Evolutionary conservation across 805 yeast species (phyloP).

Genomic region (Wickerhamiella slavikovae): DNA sequence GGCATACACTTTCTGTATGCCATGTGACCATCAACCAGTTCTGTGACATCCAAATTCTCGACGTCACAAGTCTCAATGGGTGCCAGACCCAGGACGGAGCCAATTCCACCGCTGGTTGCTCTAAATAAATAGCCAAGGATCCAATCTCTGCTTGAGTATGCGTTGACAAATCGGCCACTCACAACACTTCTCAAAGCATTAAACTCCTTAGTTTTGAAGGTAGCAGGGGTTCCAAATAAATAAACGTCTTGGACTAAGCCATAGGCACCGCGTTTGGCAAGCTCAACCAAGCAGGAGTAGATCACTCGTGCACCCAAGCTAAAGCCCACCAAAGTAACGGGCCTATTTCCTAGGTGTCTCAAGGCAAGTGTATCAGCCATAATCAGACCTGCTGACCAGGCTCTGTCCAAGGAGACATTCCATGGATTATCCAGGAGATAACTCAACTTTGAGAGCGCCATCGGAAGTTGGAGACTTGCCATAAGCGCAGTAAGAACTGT

Average conservation of each 20-base stretch:
- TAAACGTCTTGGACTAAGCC: slow-evolving; percentile 81
- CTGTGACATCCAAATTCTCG: slow-evolving; percentile 78
- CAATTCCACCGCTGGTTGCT: slow-evolving; percentile 87
- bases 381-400: slow-evolving; percentile 87
- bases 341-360: slow-evolving; percentile 79
- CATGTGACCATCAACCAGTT: slow-evolving; percentile 84
- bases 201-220: slow-evolving; percentile 57
- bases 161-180: slow-evolving; percentile 76
- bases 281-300: slow-evolving; percentile 69
- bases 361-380: slow-evolving; percentile 78
- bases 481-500: slow-evolving; percentile 75
- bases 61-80: slow-evolving; percentile 25
- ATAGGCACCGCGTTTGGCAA: slow-evolving; percentile 66
- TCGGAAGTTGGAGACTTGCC: slow-evolving; percentile 84
- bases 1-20: slow-evolving; percentile 93
- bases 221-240: slow-evolving; percentile 74
- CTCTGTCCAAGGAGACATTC: slow-evolving; percentile 92
- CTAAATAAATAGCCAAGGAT: slow-evolving; percentile 83
- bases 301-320: slow-evolving; percentile 85
- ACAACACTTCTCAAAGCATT: slow-evolving; percentile 67
- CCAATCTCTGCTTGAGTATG: slow-evolving; percentile 88
- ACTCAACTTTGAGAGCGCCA: slow-evolving; percentile 74
- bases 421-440: slow-evolving; percentile 90
- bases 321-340: slow-evolving; percentile 81
- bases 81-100: slow-evolving; percentile 78